Conservation (phyloP, 176 grass and related monocot species). For the Carex kokanica region DNA sequence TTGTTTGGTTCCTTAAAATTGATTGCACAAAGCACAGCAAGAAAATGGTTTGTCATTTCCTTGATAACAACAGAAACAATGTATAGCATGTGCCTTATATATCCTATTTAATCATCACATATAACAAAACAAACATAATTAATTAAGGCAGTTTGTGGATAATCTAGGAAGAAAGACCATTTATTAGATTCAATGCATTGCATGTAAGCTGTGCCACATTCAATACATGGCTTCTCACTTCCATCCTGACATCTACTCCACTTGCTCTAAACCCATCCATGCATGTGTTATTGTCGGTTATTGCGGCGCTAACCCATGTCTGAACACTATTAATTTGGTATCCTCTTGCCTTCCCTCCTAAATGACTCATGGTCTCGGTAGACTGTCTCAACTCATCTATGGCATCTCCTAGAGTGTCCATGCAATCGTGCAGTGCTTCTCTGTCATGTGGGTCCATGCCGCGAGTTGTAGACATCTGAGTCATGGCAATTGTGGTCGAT, state of each 20-base stretch:
- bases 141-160: conserved; percentile 3
- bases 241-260: conserved; percentile 26
- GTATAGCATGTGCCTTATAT: background rate
- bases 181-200: conserved; percentile 57
- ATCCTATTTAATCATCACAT: background rate
- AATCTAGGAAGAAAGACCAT: conserved; percentile 19
- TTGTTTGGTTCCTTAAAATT: background rate
- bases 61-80: background rate
- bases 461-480: background rate
- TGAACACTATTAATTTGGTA: conserved; percentile 55
- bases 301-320: conserved; percentile 84
- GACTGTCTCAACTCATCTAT: conserved; percentile 48
- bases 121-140: background rate
- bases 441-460: conserved; percentile 30
- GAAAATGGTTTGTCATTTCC: background rate
- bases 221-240: conserved; percentile 35
- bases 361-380: conserved; percentile 36
- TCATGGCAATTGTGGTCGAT: background rate
- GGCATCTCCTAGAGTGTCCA: conserved; percentile 48
- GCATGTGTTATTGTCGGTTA: conserved; percentile 72
- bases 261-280: conserved; percentile 51
- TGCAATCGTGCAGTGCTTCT: conserved; percentile 54
- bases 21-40: background rate
- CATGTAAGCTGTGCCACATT: conserved; percentile 45
- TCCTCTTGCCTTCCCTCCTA: conserved; percentile 15